phyloP scores from a whole-genome alignment of 2,329 filamentous ascomycete species.

The Didymella keratinophila region DNA sequence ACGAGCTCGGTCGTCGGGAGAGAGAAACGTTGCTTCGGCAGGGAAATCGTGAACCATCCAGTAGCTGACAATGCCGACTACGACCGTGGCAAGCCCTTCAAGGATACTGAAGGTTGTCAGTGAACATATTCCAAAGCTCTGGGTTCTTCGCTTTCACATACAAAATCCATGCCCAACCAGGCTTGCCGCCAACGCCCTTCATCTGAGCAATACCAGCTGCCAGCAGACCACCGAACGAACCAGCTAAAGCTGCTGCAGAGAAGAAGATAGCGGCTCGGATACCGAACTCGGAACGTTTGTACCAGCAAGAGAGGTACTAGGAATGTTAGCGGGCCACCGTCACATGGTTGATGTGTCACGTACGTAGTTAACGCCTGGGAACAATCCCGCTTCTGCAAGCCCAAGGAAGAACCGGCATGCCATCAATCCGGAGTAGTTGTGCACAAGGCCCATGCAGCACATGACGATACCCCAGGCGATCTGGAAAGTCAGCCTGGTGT shows the following conservation, averaged over 20 bases:
- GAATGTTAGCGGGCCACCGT: not conserved
- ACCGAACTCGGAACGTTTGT: conserved; percentile 79
- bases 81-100: conserved; percentile 73
- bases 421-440: conserved; percentile 70
- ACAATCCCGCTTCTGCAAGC: conserved; percentile 74
- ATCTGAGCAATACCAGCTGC: conserved; percentile 76
- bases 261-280: conserved; percentile 85
- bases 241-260: conserved; percentile 79
- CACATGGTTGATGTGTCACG: not conserved
- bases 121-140: not conserved
- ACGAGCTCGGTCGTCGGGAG: conserved; percentile 71
- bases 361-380: conserved; percentile 69
- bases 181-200: conserved; percentile 64
- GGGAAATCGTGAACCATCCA: conserved; percentile 85
- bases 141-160: conserved; percentile 22
- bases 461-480: conserved; percentile 69
- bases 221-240: conserved; percentile 78
- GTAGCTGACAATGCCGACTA: conserved; percentile 70
- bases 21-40: conserved; percentile 76
- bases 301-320: conserved; percentile 80
- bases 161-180: conserved; percentile 57
- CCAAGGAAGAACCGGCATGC: conserved; percentile 72
- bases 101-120: conserved; percentile 54
- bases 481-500: conserved; percentile 1
- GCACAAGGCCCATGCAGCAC: conserved; percentile 72